phyloP scores from a whole-genome alignment of 768 basidiomycete genomes.

The Cyathus striatus region DNA sequence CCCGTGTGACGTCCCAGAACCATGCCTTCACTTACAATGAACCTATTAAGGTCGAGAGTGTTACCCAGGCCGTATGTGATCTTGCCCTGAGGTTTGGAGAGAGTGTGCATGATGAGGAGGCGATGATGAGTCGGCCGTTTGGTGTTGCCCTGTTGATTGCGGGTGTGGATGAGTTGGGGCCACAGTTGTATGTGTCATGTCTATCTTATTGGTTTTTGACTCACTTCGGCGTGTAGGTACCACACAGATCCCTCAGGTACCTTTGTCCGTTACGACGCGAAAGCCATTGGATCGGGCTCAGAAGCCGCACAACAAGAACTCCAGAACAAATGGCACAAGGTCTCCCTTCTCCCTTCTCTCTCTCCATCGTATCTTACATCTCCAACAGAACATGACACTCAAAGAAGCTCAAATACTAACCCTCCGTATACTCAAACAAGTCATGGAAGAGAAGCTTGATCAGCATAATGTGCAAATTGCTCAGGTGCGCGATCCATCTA shows the following conservation, averaged over 20 bases:
- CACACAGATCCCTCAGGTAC: slow-evolving; percentile 99
- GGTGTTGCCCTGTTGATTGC: slow-evolving; percentile 97
- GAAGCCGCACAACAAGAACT: slow-evolving; percentile 97
- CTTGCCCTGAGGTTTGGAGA: slow-evolving; percentile 95
- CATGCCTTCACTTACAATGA: slow-evolving; percentile 98
- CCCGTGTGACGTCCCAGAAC: slow-evolving; percentile 92
- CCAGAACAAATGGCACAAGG: slow-evolving; percentile 96
- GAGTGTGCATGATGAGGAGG: slow-evolving; percentile 98
- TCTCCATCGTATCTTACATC: slow-evolving; percentile 1
- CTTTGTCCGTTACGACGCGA: slow-evolving; percentile 94
- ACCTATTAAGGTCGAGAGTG: slow-evolving; percentile 94
- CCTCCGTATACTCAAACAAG: slow-evolving; percentile 91
- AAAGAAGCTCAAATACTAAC: slow-evolving; percentile 84
- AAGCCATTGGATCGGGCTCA: slow-evolving; percentile 96
- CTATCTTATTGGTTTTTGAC: slow-evolving; percentile 3
- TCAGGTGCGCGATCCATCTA: slow-evolving; percentile 49
- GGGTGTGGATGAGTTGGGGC: slow-evolving; percentile 94
- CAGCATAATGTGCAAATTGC: slow-evolving; percentile 98
- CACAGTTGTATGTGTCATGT: slow-evolving; percentile 74
- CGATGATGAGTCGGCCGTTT: slow-evolving; percentile 99
- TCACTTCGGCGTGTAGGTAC: slow-evolving; percentile 46
- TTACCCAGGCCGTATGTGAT: slow-evolving; percentile 97
- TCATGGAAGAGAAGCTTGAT: slow-evolving; percentile 99
- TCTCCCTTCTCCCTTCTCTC: slow-evolving; percentile 22
- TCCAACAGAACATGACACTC: slow-evolving; percentile 82